These are phyloP conservation scores for Leucoagaricus sp. DNA, from an alignment of 1,284 basidiomycete species.

Conservation along the genomic window DNA sequence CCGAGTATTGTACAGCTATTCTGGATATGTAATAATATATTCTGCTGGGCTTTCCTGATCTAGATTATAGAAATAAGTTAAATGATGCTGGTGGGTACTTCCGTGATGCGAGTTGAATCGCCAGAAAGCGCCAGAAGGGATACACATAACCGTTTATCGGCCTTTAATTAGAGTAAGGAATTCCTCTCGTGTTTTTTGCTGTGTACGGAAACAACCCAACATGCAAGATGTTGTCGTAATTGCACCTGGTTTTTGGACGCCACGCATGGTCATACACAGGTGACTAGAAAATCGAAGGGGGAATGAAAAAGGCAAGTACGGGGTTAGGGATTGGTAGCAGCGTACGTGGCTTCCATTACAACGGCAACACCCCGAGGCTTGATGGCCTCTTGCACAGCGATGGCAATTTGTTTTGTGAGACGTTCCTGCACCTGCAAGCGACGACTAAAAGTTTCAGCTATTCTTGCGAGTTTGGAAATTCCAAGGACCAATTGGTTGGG, in stretches of 20 bases:
- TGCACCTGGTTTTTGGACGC: conserved; percentile 97
- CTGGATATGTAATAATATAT: conserved; percentile 12
- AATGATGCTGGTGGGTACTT: background rate
- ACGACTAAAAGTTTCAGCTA: conserved; percentile 97
- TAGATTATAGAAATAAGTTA: background rate
- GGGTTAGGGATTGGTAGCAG: background rate
- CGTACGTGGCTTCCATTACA: conserved; percentile 97
- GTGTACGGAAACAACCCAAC: conserved; percentile 96
- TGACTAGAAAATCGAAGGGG: conserved; percentile 57
- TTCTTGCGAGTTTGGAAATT: conserved; percentile 95
- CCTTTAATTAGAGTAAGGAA: conserved; percentile 81
- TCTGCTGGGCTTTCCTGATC: background rate
- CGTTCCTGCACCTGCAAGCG: conserved; percentile 98
- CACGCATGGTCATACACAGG: conserved; percentile 99
- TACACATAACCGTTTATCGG: conserved; percentile 30
- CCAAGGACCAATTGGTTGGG: conserved; percentile 96
- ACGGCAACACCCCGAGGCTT: conserved; percentile 98
- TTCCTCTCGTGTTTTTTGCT: conserved; percentile 97
- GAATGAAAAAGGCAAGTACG: background rate
- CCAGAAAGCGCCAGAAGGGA: background rate
- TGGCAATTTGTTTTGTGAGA: conserved; percentile 95
- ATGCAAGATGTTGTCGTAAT: conserved; percentile 98
- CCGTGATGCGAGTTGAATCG: conserved; percentile 36
- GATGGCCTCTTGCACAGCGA: conserved; percentile 97
- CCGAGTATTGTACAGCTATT: conserved; percentile 9